These are phyloP conservation scores for Cucurbita pepo DNA, from an alignment of 306 rosid genomes.

Conservation along the genomic window DNA sequence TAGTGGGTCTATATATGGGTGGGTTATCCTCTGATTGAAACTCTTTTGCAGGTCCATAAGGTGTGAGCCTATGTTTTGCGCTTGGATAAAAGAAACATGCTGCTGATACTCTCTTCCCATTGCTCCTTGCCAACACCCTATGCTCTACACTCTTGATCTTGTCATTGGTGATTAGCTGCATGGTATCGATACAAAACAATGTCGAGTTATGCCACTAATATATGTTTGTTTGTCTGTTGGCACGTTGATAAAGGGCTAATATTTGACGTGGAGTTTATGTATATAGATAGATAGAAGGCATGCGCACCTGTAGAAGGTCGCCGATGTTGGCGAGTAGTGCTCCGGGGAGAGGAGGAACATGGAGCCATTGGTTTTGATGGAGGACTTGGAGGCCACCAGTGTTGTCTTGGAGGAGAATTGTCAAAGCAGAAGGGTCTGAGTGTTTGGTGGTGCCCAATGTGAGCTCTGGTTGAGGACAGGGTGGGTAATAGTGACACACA, in stretches of 20 bases:
- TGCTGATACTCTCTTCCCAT: conserved; percentile 50
- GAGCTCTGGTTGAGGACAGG: conserved; percentile 63
- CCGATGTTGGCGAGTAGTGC: conserved; percentile 62
- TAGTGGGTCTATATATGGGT: conserved; percentile 42
- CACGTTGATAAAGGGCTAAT: no score
- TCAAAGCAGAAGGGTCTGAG: conserved; percentile 59
- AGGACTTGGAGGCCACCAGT: conserved; percentile 69
- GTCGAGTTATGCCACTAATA: background rate
- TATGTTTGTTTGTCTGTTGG: no score
- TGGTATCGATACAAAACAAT: background rate
- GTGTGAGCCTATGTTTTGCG: conserved; percentile 12
- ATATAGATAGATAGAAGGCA: background rate
- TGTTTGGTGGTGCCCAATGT: conserved; percentile 62
- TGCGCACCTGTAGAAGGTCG: conserved; percentile 55
- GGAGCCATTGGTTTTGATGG: conserved; percentile 52
- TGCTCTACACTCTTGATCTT: conserved; percentile 67
- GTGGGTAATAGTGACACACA: conserved; percentile 68
- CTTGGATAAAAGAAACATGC: conserved; percentile 69
- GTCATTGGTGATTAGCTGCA: conserved; percentile 65
- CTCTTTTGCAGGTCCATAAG: conserved; percentile 47
- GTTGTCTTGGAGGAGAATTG: conserved; percentile 58
- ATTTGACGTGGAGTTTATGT: background rate
- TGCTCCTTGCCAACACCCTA: conserved; percentile 36
- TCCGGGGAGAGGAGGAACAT: conserved; percentile 34
- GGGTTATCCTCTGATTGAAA: conserved; percentile 27